phyloP scores from a whole-genome alignment of 352 stramenopile genomes.

The Phytophthora lateralis region DNA sequence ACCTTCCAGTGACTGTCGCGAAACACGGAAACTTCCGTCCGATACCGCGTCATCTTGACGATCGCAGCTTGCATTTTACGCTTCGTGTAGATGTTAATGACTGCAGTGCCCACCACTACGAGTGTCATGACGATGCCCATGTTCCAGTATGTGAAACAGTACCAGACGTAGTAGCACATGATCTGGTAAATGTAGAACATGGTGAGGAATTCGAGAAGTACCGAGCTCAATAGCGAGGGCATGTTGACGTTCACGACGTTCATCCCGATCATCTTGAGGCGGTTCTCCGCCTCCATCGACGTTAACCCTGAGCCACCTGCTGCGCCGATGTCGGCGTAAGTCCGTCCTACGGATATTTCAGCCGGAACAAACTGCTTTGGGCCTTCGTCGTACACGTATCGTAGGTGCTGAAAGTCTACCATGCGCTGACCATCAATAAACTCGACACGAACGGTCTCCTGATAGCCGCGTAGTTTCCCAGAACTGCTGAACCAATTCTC shows the following conservation, averaged over 20 bases:
- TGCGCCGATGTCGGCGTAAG: constrained; percentile 28
- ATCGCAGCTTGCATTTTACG: constrained; percentile 48
- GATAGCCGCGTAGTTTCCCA: constrained; percentile 26
- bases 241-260: constrained; percentile 49
- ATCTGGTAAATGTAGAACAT: constrained; percentile 62
- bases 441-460: constrained; percentile 39
- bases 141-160: constrained; percentile 60
- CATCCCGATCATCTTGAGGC: constrained; percentile 31
- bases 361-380: constrained; percentile 33
- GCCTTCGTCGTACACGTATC: constrained; percentile 46
- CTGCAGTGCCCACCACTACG: constrained; percentile 38
- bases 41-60: constrained; percentile 50
- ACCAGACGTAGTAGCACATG: constrained; percentile 67
- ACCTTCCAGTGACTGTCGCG: constrained; percentile 47
- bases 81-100: constrained; percentile 54
- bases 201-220: constrained; percentile 45
- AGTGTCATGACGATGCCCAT: constrained; percentile 48
- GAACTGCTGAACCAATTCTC: constrained; percentile 28
- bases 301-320: constrained; percentile 18
- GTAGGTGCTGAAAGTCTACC: constrained; percentile 51
- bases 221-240: constrained; percentile 38
- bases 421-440: constrained; percentile 21
- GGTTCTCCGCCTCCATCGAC: constrained; percentile 13
- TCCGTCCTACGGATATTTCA: constrained; percentile 29
- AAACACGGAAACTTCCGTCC: constrained; percentile 55